Base-by-base conservation (phyloP, 164 flowering plant species). In the Chimonanthus praecox region DNA sequence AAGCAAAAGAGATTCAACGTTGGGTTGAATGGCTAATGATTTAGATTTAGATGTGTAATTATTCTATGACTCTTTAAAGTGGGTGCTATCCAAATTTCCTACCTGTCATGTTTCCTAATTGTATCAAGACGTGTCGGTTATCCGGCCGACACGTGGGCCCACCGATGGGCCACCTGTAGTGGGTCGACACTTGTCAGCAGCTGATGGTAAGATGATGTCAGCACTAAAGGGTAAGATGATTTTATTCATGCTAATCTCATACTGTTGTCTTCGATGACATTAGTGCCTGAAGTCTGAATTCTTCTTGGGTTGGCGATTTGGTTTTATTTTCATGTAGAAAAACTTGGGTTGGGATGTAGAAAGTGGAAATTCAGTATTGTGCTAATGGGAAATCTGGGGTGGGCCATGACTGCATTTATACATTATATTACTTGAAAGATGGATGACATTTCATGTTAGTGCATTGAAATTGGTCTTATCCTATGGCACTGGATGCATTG, bases 1-100 rank as follows among this genome's bases (percentile, higher is more conserved):
- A 72, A 48, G 13, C 46, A 33, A 33, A 13, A 72, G 21, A 44
- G 74, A 63, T 63, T 63, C 20, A n/a, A 6, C 33, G 46, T 4
- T 15, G 67, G 47, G 8, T 65, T 73, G 50, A 73, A 66, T 43
- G 49, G 49, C 7, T 66, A 51, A 65, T 50, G 49, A 73, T 65
- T 64, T 21, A 47, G 65, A 49, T 50, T 47, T 7, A 20, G 44
- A 9, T 8, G 7, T 48, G 5, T 62, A 13, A n/a, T 18, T 18
- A 48, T 69, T 50, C 15, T 15, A 54, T 44, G 6, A 8, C 18
- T 58, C 46, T 66, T 45, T 6, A 6, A 13, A 33, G 68, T 66
- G 68, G 68, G 68, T 7, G 47, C 6, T n/a, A 58, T 11, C 64
- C 13, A 2, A 21, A 10, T 3, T 69, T 9, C 50, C 61, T 20